Base-by-base conservation (phyloP, 331 rosid species). In the Malus hybrid region DNA sequence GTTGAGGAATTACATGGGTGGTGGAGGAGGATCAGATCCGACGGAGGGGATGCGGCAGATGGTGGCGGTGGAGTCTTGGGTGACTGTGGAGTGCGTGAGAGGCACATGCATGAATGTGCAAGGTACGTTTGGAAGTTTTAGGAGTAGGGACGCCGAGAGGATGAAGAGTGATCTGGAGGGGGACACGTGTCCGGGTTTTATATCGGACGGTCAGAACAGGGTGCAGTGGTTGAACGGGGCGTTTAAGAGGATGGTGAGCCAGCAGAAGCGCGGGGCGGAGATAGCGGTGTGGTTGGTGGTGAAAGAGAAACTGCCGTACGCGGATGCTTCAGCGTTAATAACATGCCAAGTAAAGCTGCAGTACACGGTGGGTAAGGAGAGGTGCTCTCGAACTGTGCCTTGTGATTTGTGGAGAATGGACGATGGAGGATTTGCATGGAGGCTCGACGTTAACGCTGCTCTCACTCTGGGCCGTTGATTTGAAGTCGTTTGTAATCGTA, bases 401-500 rank as follows among this genome's bases (percentile, higher is more conserved):
- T 87, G 91, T 77, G 94, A 87, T 78, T 75, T 85, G 80, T 89
- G 89, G 91, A 77, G 81, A 77, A 83, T 87, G 87, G 84, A 89
- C 85, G 76, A 86, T 20, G 94, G 94, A 73, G 91, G 94, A 82
- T 87, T 83, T 87, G 91, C 94, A 85, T 89, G 94, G 91, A 85
- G 89, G 76, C 83, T 89, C 4, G 91, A 89, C 87, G 88, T 89
- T 60, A 82, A 78, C 68, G 87, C 94, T 57, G 91, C 91, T 12
- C 91, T 89, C 33, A 85, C 88, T 70, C 71, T 87, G 65, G 89
- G 88, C 76, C 88, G 86, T 79, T 63, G 77, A 74, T 70, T 12
- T 10, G 46, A 16, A 58, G 57, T 61, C 36, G 33, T 62, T 62
- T 12, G 29, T 14, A 16, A 50, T 42, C 46, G 46, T 42, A 10